A percentile compares a stretch with the other conserved stretches of the same genome.
Evolutionary conservation across 2,329 filamentous ascomycete genomes (phyloP).

Genomic region (Fusarium devonianum): DNA sequence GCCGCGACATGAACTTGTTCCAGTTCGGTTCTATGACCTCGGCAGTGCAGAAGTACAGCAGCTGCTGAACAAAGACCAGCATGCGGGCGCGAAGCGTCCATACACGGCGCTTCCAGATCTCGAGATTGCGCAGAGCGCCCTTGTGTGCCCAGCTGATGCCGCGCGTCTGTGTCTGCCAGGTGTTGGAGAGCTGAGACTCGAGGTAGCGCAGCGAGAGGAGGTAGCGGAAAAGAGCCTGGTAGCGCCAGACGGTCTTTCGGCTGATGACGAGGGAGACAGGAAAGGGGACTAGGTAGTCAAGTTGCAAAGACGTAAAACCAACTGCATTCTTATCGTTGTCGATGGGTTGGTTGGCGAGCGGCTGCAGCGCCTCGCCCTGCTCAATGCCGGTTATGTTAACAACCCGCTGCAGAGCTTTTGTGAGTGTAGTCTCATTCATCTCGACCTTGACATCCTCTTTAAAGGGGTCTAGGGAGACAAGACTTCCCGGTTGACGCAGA

Average conservation of each 20-base stretch:
- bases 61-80: conserved; percentile 95
- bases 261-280: conserved; percentile 95
- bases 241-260: conserved; percentile 94
- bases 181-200: conserved; percentile 83
- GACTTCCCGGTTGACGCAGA: conserved; percentile 92
- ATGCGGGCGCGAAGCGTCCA: conserved; percentile 93
- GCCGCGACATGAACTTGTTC: conserved; percentile 88
- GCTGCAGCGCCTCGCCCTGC: conserved; percentile 82
- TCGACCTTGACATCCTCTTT: conserved; percentile 98
- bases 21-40: conserved; percentile 99
- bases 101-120: conserved; percentile 90
- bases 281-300: conserved; percentile 94
- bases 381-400: conserved; percentile 97
- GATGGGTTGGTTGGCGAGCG: conserved; percentile 69
- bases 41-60: conserved; percentile 94
- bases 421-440: conserved; percentile 94
- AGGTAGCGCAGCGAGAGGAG: conserved; percentile 88
- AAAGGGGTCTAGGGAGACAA: conserved; percentile 93
- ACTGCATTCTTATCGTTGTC: conserved; percentile 87
- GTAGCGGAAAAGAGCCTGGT: conserved; percentile 95
- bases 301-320: conserved; percentile 90
- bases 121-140: conserved; percentile 74
- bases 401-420: conserved; percentile 92
- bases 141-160: conserved; percentile 82
- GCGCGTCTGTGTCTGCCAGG: conserved; percentile 90